A percentile compares a stretch with the other conserved stretches of the same genome.
Conservation (phyloP, 2,329 filamentous ascomycete genomes). For the Leptographium lundbergii region DNA sequence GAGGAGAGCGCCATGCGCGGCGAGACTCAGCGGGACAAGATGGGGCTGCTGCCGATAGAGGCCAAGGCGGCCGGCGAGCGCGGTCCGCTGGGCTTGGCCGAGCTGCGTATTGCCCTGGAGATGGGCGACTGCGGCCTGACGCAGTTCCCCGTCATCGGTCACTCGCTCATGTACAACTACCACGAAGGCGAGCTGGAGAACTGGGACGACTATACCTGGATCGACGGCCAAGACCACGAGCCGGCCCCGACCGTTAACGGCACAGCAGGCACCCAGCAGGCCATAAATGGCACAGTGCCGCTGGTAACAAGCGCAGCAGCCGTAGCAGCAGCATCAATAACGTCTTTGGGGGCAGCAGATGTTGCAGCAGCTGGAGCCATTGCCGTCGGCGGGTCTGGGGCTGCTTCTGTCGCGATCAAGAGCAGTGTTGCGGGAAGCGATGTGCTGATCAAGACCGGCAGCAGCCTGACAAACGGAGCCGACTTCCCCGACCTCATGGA, state of each 20-base stretch:
- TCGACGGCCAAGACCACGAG: constrained; percentile 24
- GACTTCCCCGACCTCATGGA: constrained; percentile 43
- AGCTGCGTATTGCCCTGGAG: constrained; percentile 63
- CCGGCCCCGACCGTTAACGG: background rate
- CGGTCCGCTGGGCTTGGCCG: constrained; percentile 61
- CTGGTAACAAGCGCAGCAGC: background rate
- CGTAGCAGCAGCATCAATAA: background rate
- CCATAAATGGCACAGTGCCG: background rate
- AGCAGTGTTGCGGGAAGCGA: background rate
- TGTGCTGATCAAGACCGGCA: background rate
- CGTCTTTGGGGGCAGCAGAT: background rate
- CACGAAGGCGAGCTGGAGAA: constrained; percentile 65
- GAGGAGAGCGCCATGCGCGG: constrained; percentile 63
- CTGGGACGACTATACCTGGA: constrained; percentile 46
- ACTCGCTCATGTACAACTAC: constrained; percentile 57
- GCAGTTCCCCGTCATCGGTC: constrained; percentile 63
- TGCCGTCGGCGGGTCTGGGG: background rate
- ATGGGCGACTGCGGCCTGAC: constrained; percentile 65
- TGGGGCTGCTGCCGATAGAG: constrained; percentile 69
- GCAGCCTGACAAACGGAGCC: constrained; percentile 19
- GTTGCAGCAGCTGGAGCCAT: background rate
- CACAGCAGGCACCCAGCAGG: background rate
- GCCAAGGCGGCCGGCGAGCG: constrained; percentile 62
- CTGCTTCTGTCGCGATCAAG: background rate
- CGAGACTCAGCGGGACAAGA: constrained; percentile 60